Percentiles rank a stretch among this genome's conserved stretches.
Conservation (phyloP, 768 basidiomycete species). For the Phylloporus arenicola region DNA sequence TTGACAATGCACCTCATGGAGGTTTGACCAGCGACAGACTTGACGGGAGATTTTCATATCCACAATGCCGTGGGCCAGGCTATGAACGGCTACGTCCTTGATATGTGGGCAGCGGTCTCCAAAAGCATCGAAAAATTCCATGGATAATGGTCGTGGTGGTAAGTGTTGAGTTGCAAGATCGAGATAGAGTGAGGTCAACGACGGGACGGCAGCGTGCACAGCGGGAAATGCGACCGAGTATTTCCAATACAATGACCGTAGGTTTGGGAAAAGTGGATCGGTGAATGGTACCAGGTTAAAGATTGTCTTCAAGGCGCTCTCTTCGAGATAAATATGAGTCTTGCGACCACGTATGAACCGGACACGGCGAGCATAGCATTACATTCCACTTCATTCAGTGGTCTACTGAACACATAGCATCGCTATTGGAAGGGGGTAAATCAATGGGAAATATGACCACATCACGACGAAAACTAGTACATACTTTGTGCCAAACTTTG, state of each 20-base stretch:
- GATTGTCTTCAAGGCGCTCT: not conserved
- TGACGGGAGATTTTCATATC: too few species aligned
- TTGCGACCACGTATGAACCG: not conserved
- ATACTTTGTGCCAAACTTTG: too few species aligned
- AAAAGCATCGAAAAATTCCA: too few species aligned
- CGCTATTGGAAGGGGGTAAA: not conserved
- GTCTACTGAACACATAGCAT: not conserved
- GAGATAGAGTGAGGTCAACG: too few species aligned
- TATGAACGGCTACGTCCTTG: not conserved
- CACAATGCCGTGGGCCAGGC: accelerated
- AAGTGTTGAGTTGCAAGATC: not conserved
- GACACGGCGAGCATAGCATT: not conserved
- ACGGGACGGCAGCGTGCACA: not conserved
- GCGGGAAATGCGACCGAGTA: not conserved
- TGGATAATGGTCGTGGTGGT: too few species aligned
- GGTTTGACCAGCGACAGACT: not conserved
- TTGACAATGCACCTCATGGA: not conserved
- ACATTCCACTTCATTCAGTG: not conserved
- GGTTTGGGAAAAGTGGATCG: too few species aligned
- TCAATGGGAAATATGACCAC: not conserved
- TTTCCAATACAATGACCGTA: too few species aligned
- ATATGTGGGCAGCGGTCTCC: not conserved
- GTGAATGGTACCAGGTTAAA: not conserved
- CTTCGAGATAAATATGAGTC: not conserved
- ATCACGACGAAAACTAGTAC: not conserved